phyloP scores from a whole-genome alignment of 441 rosid species.

The Erodium texanum region DNA sequence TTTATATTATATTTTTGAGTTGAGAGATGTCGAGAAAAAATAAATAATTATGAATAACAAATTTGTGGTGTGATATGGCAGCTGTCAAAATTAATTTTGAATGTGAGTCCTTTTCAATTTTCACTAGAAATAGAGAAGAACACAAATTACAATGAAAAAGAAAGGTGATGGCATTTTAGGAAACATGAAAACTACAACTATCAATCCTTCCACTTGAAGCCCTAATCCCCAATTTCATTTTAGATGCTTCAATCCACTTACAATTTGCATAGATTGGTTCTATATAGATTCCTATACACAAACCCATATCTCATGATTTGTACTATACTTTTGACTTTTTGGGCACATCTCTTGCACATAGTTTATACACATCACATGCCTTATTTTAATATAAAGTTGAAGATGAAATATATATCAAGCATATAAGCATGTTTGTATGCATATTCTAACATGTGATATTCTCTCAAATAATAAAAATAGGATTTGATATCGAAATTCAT shows the following conservation, averaged over 20 bases:
- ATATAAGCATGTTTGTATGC: too few relatives aligned
- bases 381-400: too few relatives aligned
- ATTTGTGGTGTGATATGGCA: background rate
- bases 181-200: background rate
- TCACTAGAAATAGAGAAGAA: background rate
- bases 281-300: background rate
- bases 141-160: conserved; percentile 1
- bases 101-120: background rate
- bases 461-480: too few relatives aligned
- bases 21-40: too few relatives aligned
- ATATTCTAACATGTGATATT: too few relatives aligned
- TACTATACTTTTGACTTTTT: background rate
- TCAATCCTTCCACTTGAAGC: background rate
- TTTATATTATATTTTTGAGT: too few relatives aligned
- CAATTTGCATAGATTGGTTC: background rate
- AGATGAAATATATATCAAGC: too few relatives aligned
- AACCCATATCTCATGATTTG: background rate
- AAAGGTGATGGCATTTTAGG: background rate
- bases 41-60: too few relatives aligned
- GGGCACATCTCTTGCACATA: background rate
- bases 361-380: background rate
- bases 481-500: too few relatives aligned
- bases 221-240: background rate
- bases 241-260: background rate
- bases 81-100: background rate